A percentile compares a stretch with the other conserved stretches of the same genome.
These are phyloP conservation scores for Penicillium sp. DNA, from an alignment of 2,329 filamentous ascomycete genomes.

Conservation along the genomic window DNA sequence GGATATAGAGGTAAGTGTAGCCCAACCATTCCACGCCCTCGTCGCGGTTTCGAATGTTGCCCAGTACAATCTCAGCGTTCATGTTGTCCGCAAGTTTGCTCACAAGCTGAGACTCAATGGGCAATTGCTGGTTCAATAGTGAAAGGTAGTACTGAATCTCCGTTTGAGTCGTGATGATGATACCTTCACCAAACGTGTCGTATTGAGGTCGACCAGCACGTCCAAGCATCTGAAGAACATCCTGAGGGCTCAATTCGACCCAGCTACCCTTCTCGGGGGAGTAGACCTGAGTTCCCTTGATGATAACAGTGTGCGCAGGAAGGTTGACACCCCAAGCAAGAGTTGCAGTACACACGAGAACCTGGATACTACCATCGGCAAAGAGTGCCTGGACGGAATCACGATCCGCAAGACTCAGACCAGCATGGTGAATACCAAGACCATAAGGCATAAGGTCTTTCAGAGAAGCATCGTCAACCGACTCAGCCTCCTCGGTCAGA, in stretches of 20 bases:
- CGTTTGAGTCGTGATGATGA: constrained; percentile 92
- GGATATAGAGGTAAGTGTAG: constrained; percentile 95
- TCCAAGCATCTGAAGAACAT: constrained; percentile 97
- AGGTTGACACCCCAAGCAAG: constrained; percentile 98
- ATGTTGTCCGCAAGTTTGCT: constrained; percentile 91
- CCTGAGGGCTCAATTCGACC: constrained; percentile 95
- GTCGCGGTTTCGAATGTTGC: constrained; percentile 84
- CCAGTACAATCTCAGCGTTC: constrained; percentile 92
- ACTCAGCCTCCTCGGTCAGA: constrained; percentile 74
- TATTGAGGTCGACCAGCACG: constrained; percentile 94
- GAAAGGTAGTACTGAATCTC: constrained; percentile 98
- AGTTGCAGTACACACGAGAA: constrained; percentile 96
- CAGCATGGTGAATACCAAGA: constrained; percentile 96
- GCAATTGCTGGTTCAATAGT: constrained; percentile 91
- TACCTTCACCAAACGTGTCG: constrained; percentile 96
- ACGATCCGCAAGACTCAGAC: constrained; percentile 92
- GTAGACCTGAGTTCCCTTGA: constrained; percentile 97
- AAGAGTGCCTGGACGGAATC: constrained; percentile 94
- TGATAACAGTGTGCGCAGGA: constrained; percentile 95
- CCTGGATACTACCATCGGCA: constrained; percentile 82
- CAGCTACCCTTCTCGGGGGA: constrained; percentile 98
- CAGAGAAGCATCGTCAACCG: constrained; percentile 77
- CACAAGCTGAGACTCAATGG: constrained; percentile 93
- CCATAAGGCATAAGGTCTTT: constrained; percentile 95
- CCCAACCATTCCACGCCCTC: constrained; percentile 99